Conservation (phyloP, 2,329 filamentous ascomycete genomes). For the Diaporthe citri region DNA sequence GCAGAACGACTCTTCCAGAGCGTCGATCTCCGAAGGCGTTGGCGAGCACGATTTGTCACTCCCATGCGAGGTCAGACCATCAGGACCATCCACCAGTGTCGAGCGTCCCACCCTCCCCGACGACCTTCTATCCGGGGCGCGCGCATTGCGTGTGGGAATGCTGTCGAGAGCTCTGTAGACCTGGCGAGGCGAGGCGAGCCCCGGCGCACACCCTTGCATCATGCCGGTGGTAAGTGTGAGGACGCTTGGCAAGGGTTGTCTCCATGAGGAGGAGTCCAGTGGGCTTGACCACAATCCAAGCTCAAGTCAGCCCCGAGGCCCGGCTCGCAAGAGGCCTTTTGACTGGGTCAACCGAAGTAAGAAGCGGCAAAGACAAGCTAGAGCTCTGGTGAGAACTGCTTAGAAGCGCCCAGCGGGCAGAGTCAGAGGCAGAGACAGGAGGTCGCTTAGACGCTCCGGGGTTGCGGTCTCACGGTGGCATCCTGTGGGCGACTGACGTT, state of each 20-base stretch:
- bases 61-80: background rate
- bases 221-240: background rate
- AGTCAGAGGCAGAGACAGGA: background rate
- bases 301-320: background rate
- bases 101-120: background rate
- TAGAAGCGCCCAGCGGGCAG: background rate
- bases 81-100: background rate
- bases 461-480: background rate
- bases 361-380: background rate
- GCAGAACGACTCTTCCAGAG: conserved; percentile 33
- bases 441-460: no score
- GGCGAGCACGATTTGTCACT: conserved; percentile 25
- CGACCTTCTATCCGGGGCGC: no score
- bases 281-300: background rate
- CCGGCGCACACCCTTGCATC: background rate
- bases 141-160: conserved; percentile 4
- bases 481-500: no score
- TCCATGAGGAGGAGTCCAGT: background rate
- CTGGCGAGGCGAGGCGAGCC: background rate
- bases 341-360: background rate
- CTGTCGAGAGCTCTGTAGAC: conserved; percentile 21
- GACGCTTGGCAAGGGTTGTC: no score
- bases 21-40: conserved; percentile 36
- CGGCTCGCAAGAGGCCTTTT: background rate
- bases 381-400: background rate